Evolutionary conservation across 495 filamentous ascomycete genomes (phyloP).

Genomic region (Hypoxylon rickii): DNA sequence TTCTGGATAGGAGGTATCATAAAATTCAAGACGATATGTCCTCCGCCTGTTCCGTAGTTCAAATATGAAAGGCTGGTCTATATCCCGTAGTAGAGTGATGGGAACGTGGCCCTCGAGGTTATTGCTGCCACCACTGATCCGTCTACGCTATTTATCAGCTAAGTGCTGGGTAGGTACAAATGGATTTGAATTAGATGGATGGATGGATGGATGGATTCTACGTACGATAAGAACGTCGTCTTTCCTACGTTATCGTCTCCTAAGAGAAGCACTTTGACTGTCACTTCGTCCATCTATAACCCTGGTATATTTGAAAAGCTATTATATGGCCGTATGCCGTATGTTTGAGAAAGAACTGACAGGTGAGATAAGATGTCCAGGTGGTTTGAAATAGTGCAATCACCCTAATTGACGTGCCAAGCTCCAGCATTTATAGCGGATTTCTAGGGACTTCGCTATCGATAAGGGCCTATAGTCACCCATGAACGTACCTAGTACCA

Average conservation of each 20-base stretch:
- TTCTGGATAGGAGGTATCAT: slow-evolving; percentile 75
- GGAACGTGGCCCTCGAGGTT: slow-evolving; percentile 41
- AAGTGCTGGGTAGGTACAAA: background rate
- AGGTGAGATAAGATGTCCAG: too few species aligned
- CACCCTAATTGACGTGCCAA: slow-evolving; percentile 7
- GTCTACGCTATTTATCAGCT: slow-evolving; percentile 39
- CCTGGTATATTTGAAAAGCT: background rate
- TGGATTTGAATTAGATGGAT: background rate
- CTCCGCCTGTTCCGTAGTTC: slow-evolving; percentile 64
- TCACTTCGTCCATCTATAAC: slow-evolving; percentile 47
- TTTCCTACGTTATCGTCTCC: slow-evolving; percentile 85
- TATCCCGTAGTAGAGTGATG: slow-evolving; percentile 68
- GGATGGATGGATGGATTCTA: slow-evolving; percentile 26
- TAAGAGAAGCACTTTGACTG: slow-evolving; percentile 74
- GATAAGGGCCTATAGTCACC: slow-evolving; percentile 22
- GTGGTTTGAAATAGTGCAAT: background rate
- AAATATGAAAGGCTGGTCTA: slow-evolving; percentile 83
- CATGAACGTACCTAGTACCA: background rate
- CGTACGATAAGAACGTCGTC: slow-evolving; percentile 86
- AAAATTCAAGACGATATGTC: slow-evolving; percentile 74
- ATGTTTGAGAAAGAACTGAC: too few species aligned
- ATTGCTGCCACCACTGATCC: slow-evolving; percentile 52
- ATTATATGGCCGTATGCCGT: too few species aligned
- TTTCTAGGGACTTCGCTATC: slow-evolving; percentile 20
- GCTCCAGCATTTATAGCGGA: slow-evolving; percentile 9